These are phyloP conservation scores for Petrea volubilis DNA, from an alignment of 257 asterid species.

Conservation along the genomic window DNA sequence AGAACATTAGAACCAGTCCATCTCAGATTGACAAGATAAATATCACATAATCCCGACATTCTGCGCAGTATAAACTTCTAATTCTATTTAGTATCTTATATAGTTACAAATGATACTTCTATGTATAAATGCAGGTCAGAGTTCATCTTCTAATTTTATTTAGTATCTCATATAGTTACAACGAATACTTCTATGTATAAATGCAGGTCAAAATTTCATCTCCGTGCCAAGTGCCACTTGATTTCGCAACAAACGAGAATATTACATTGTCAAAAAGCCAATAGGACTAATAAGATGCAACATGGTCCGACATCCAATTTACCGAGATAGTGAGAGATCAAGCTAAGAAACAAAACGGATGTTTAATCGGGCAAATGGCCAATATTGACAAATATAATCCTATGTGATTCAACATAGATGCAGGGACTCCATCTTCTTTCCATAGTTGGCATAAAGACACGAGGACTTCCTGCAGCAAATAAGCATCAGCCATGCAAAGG, in stretches of 20 bases:
- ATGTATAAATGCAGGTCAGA: neutral
- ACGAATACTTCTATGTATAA: too few relatives aligned
- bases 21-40: neutral
- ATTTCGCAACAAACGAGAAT: neutral
- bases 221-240: neutral
- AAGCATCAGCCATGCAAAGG: neutral
- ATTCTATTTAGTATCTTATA: neutral
- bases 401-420: neutral
- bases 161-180: too few relatives aligned
- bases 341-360: neutral
- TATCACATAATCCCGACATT: neutral
- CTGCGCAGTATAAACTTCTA: neutral
- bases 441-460: neutral
- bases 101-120: neutral
- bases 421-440: neutral
- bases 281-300: neutral
- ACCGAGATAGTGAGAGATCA: neutral
- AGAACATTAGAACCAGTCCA: slow-evolving; percentile 1
- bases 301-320: neutral
- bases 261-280: neutral
- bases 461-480: neutral
- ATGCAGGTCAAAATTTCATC: neutral
- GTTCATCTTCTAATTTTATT: too few relatives aligned
- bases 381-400: neutral
- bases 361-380: neutral